Base-by-base conservation (phyloP, 2,329 filamentous ascomycete species). In the Penicillium crustosum region DNA sequence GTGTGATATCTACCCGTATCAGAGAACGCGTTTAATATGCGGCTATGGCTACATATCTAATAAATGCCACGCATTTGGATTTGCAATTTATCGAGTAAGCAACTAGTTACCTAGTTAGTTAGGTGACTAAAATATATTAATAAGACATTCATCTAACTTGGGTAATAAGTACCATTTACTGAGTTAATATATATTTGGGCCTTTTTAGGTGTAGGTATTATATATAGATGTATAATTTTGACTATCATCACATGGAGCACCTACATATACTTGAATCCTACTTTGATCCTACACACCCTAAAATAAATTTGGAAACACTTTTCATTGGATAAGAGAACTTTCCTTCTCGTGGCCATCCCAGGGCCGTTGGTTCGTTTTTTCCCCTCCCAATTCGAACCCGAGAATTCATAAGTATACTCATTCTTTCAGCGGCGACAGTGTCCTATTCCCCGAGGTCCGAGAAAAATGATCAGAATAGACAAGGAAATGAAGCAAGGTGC, bases 391-490 rank as follows among this genome's bases (percentile, higher is more conserved):
- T 47, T 53, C 51, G 45, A 60, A 57, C 57, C 48, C 58, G 56
- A 59, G 41, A 49, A 61, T 31, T 41, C 60, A 51, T 67, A 62
- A 68, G 62, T 62, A 63, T 59, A 66, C 65, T 54, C 62, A 73
- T 68, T 66, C 68, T 66, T 63, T 13, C 59, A 71, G 69, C 70
- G 68, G 68, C 64, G 65, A 71, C 68, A 71, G 68, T 68, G 61
- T 68, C 62, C 65, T 63, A 70, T 69, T 69, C 68, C 70, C 70
- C 70, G 64, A 66, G 68, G 71, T 75, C 71, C 70, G 68, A 70
- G 62, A 68, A 62, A 68, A 61, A 59, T 63, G 55, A 64, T 57
- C 23, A 62, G 60, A 72, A 68, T 63, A 60, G 57, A 57, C 58
- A 64, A 59, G 45, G 53, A 60, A 61, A 65, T 41, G 64, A 61